Evolutionary conservation across 257 asterid genomes (phyloP).

Genomic region (Solanum pinnatisectum): DNA sequence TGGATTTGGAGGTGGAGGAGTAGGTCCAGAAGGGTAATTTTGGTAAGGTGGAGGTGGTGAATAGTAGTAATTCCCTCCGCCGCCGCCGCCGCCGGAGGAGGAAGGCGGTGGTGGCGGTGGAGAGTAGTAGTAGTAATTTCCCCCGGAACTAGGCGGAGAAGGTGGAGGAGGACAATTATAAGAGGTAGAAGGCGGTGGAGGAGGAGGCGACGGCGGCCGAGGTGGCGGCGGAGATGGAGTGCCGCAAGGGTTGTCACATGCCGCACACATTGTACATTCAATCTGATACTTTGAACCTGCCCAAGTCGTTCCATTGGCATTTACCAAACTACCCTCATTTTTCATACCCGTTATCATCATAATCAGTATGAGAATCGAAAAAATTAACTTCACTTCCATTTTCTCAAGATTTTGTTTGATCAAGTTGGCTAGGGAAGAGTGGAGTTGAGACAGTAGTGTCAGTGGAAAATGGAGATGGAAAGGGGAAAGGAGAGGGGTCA

Average conservation of each 20-base stretch:
- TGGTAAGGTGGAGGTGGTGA: constrained; percentile 19
- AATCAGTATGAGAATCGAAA: not conserved
- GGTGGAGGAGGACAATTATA: too few relatives aligned
- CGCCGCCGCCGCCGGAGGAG: not conserved
- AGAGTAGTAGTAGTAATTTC: constrained; percentile 20
- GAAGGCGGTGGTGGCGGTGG: constrained; percentile 53
- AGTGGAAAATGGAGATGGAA: not conserved
- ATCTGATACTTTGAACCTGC: constrained; percentile 77
- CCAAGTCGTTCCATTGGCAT: constrained; percentile 31
- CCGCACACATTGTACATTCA: constrained; percentile 91
- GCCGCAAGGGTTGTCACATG: constrained; percentile 88
- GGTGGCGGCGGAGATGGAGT: constrained; percentile 63
- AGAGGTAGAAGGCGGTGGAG: constrained; percentile 50
- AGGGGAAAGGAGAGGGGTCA: not conserved
- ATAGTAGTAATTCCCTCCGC: constrained; percentile 2
- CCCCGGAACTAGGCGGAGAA: constrained; percentile 24
- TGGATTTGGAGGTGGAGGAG: constrained; percentile 92
- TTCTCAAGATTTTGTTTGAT: not conserved
- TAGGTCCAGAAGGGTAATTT: constrained; percentile 39
- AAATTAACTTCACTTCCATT: constrained; percentile 21
- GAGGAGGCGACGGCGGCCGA: constrained; percentile 4
- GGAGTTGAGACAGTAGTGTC: not conserved
- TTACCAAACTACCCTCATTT: not conserved
- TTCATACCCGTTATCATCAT: not conserved
- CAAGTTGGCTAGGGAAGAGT: not conserved